Evolutionary conservation across 305 asterid species (phyloP), one percentile per base, ranked within the genome.

Genomic region (Plantago lanceolata): DNA sequence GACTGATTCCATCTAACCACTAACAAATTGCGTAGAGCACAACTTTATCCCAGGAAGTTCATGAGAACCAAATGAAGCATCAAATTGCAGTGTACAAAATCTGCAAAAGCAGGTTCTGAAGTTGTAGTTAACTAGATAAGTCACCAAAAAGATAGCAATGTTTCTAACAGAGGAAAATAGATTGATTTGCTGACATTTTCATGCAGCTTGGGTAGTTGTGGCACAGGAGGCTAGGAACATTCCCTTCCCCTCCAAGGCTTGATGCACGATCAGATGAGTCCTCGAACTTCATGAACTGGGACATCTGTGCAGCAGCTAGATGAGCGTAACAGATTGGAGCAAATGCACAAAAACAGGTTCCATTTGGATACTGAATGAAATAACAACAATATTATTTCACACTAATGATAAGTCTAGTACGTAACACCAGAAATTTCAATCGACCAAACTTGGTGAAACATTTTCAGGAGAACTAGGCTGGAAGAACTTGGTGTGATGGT

Each of bases 251-350:
- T 40, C 80, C 80, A n/a, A 74, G 81, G 68, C 77, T 76, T 0
- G 90, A 82, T 3, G 89, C 69, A 0, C 68, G 64, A 20, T 85
- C 93, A 0, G 88, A 81, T 2, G 68, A 5, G 6, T 85, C 93
- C 0, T 87, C 95, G 0, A 83, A 79, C 77, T 83, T 87, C 0
- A 85, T 61, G 62, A 85, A 87, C 74, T 83, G 87, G 0, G 81
- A 66, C 79, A 81, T 43, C 59, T 87, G 96, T 16, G 84, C 73
- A 0, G 93, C 96, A 0, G 93, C 93, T 29, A 87, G 73, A 65
- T 87, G 95, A 0, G 95, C 95, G 43, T 87, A 87, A 26, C 87
- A 81, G 13, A 87, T 67, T 0, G 95, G 95, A 70, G 95, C 93
- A 72, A 87, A 88, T 87, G 83, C 67, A 55, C 37, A 40, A 26